Percentiles rank a stretch among this genome's conserved stretches.
These are phyloP conservation scores for Fragilaria crotonensis DNA, from an alignment of 108 stramenopile genomes.

Conservation along the genomic window DNA sequence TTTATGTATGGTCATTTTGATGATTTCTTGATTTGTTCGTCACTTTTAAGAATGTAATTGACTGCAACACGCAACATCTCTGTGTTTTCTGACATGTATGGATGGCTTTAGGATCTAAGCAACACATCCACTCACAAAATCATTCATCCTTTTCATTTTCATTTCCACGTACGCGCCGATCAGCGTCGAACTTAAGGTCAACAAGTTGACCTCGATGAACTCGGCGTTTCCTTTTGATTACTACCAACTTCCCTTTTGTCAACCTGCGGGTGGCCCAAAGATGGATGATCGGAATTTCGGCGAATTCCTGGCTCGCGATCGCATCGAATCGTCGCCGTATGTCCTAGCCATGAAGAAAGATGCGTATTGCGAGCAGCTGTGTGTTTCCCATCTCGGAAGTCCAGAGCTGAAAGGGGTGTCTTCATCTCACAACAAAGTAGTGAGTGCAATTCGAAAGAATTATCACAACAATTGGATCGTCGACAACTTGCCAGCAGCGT, in stretches of 20 bases:
- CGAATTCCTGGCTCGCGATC: slow-evolving; percentile 94
- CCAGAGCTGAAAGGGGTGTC: slow-evolving; percentile 53
- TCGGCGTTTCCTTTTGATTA: slow-evolving; percentile 92
- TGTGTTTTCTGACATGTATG: too few species aligned
- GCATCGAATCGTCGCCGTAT: slow-evolving; percentile 96
- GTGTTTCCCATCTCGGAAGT: slow-evolving; percentile 69
- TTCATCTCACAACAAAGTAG: slow-evolving; percentile 77
- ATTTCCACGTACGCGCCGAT: neutral
- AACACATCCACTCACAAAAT: neutral
- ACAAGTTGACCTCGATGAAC: slow-evolving; percentile 86
- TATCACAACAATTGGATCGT: slow-evolving; percentile 99
- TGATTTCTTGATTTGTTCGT: too few species aligned
- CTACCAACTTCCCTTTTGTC: slow-evolving; percentile 94
- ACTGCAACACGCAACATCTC: too few species aligned
- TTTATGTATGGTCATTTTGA: too few species aligned
- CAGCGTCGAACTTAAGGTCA: slow-evolving; percentile 87
- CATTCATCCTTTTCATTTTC: neutral
- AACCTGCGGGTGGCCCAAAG: slow-evolving; percentile 70
- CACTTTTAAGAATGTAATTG: too few species aligned
- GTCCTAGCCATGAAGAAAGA: slow-evolving; percentile 91
- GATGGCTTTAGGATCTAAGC: too few species aligned
- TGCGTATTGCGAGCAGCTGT: slow-evolving; percentile 89
- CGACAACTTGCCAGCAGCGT: slow-evolving; percentile 91
- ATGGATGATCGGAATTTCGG: slow-evolving; percentile 96
- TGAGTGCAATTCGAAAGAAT: slow-evolving; percentile 84